A percentile compares a stretch with the other conserved stretches of the same genome.
These are phyloP conservation scores for Ciborinia camelliae DNA, from an alignment of 2,329 filamentous ascomycete genomes.

Conservation along the genomic window DNA sequence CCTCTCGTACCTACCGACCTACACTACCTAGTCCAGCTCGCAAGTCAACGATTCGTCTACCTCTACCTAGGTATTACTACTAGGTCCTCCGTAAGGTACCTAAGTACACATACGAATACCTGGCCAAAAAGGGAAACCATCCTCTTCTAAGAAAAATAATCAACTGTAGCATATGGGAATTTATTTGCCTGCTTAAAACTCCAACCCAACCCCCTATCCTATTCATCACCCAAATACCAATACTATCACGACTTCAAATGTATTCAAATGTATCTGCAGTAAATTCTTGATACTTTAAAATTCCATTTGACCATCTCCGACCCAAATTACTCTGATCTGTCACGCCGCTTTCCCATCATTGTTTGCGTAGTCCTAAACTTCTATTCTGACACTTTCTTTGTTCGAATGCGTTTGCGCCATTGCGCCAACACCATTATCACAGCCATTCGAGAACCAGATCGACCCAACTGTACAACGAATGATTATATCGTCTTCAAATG, in stretches of 20 bases:
- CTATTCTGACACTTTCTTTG: conserved; percentile 23
- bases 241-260: background rate
- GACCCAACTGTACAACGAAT: conserved; percentile 6
- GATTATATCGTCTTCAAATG: conserved; percentile 29
- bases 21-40: too few species aligned
- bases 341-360: background rate
- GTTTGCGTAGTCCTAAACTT: conserved; percentile 21
- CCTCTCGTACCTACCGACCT: too few species aligned
- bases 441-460: conserved; percentile 19
- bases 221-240: background rate
- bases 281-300: background rate
- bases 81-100: too few species aligned
- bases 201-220: conserved; percentile 7
- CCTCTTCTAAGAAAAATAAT: too few species aligned
- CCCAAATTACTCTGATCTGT: background rate
- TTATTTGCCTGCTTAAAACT: background rate
- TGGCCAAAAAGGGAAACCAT: too few species aligned
- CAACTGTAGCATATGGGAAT: too few species aligned
- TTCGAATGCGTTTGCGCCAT: conserved; percentile 31
- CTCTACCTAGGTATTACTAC: background rate
- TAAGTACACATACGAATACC: too few species aligned
- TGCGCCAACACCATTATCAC: conserved; percentile 29
- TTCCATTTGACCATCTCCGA: background rate
- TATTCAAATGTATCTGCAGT: background rate
- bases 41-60: background rate